Evolutionary conservation across 2,329 filamentous ascomycete genomes (phyloP).

Genomic region (Xylariomycetidae sp.): DNA sequence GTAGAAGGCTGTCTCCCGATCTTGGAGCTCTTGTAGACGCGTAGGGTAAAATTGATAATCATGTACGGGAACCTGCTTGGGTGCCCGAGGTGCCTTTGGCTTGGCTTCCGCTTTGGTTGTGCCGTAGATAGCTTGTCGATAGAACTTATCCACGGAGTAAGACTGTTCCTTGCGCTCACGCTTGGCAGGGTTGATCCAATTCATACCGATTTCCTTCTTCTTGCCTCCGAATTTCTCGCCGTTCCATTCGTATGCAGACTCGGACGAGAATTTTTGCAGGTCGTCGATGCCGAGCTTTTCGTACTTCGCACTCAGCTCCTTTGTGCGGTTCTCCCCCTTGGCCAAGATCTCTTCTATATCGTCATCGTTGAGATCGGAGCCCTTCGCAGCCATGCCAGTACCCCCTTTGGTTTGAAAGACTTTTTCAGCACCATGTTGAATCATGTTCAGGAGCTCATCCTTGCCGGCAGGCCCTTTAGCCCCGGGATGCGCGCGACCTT

Average conservation of each 20-base stretch:
- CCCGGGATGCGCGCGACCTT: conserved; percentile 87
- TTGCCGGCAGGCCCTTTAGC: conserved; percentile 91
- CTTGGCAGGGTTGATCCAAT: conserved; percentile 97
- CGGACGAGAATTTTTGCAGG: conserved; percentile 93
- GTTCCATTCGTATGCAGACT: conserved; percentile 98
- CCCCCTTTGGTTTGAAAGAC: conserved; percentile 76
- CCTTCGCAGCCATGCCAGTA: conserved; percentile 57
- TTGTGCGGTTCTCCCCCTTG: conserved; percentile 83
- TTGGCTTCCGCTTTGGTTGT: conserved; percentile 78
- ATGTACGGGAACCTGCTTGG: conserved; percentile 86
- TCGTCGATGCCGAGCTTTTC: conserved; percentile 97
- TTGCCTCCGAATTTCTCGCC: conserved; percentile 89
- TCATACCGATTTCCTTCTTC: conserved; percentile 88
- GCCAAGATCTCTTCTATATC: conserved; percentile 87
- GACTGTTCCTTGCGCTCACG: conserved; percentile 97
- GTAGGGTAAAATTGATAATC: conserved; percentile 97
- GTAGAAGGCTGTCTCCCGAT: conserved; percentile 92
- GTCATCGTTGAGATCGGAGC: conserved; percentile 68
- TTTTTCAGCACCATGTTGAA: conserved; percentile 95
- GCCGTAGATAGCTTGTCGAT: conserved; percentile 78
- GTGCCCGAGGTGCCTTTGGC: conserved; percentile 90
- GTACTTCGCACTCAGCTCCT: conserved; percentile 86
- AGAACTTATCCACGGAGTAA: conserved; percentile 99
- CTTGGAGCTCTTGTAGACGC: conserved; percentile 80
- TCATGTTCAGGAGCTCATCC: conserved; percentile 95